Evolutionary conservation across 495 filamentous ascomycete species (phyloP).

Genomic region (Tetracladium setigerum): DNA sequence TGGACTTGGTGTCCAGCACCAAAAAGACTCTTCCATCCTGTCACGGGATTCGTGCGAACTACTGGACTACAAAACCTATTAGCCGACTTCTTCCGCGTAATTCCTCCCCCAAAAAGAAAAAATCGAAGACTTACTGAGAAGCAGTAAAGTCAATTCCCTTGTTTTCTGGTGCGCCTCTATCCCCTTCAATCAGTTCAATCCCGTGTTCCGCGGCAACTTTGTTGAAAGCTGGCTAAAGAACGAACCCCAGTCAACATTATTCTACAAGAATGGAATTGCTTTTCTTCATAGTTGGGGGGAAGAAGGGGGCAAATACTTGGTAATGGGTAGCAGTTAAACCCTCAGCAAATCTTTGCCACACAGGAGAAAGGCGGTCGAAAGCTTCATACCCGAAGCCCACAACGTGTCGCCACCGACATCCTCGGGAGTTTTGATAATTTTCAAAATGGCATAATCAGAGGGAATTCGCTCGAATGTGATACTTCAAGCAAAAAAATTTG

Average conservation of each 20-base stretch:
- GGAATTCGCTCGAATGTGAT: constrained; percentile 61
- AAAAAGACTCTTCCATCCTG: constrained; percentile 68
- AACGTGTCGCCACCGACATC: constrained; percentile 61
- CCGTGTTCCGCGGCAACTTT: constrained; percentile 42
- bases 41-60: constrained; percentile 66
- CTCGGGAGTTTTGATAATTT: constrained; percentile 49
- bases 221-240: constrained; percentile 47
- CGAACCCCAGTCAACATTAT: no score
- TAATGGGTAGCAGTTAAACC: constrained; percentile 51
- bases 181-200: constrained; percentile 42
- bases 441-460: constrained; percentile 58
- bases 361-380: constrained; percentile 63
- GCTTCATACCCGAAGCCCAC: constrained; percentile 78
- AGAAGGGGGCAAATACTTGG: no score
- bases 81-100: background rate
- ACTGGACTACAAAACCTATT: constrained; percentile 40
- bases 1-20: constrained; percentile 54
- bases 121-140: constrained; percentile 4
- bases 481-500: background rate
- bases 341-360: constrained; percentile 58
- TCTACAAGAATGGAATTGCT: no score
- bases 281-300: no score
- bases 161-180: constrained; percentile 61
- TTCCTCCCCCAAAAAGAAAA: no score
- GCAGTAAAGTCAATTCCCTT: constrained; percentile 48